Evolutionary conservation across 495 filamentous ascomycete genomes (phyloP).

Genomic region (Neurospora terricola): DNA sequence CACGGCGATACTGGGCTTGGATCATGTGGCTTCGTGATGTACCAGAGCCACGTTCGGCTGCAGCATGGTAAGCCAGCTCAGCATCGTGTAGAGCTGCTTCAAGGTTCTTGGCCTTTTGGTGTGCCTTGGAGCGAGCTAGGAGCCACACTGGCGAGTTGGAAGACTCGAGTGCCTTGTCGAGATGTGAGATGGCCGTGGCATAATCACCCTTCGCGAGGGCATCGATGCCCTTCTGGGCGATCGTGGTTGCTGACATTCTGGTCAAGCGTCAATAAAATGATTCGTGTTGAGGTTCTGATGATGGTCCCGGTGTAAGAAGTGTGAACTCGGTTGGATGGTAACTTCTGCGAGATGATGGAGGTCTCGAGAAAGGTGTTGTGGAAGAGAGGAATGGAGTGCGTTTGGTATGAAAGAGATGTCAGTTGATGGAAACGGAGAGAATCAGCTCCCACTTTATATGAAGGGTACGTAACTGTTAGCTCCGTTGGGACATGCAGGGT

Average conservation of each 20-base stretch:
- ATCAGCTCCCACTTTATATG: background rate
- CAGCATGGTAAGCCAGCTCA: conserved; percentile 61
- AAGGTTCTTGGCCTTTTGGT: conserved; percentile 47
- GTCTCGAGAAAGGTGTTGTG: background rate
- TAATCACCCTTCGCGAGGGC: conserved; percentile 58
- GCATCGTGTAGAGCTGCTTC: conserved; percentile 66
- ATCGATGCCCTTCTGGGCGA: conserved; percentile 33
- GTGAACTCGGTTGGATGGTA: background rate
- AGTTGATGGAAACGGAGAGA: background rate
- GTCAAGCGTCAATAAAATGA: background rate
- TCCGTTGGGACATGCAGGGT: background rate
- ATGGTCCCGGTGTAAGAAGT: background rate
- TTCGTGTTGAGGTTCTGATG: background rate
- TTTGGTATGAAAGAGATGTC: background rate
- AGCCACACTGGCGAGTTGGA: conserved; percentile 73
- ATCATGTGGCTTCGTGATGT: conserved; percentile 68
- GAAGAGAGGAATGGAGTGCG: background rate
- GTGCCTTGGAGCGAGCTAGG: conserved; percentile 77
- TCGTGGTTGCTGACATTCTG: conserved; percentile 20
- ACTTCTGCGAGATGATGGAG: background rate
- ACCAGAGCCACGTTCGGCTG: conserved; percentile 50
- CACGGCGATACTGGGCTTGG: conserved; percentile 71
- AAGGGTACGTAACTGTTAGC: background rate
- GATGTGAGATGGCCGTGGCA: conserved; percentile 54
- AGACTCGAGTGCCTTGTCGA: conserved; percentile 62